A percentile compares a stretch with the other conserved stretches of the same genome.
phyloP scores from a whole-genome alignment of 345 rosid genomes.

The Hibiscus tridactylites region DNA sequence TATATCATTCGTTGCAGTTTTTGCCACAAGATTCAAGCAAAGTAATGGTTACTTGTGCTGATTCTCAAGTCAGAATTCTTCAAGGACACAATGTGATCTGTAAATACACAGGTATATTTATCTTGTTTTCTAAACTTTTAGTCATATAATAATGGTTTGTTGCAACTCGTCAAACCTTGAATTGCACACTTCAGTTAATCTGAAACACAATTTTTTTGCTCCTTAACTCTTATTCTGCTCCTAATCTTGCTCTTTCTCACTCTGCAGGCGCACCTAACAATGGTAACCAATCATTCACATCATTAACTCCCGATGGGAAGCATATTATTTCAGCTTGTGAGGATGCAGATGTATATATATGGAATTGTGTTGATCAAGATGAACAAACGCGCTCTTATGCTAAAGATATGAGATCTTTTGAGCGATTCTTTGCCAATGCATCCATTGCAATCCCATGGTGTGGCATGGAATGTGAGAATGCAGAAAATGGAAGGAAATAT shows the following conservation, averaged over 20 bases:
- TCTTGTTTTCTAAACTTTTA: background rate
- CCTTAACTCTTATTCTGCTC: background rate
- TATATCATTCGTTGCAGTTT: constrained; percentile 34
- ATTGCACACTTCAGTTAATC: background rate
- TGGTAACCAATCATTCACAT: constrained; percentile 58
- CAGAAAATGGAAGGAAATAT: constrained; percentile 21
- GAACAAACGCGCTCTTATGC: constrained; percentile 26
- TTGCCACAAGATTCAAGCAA: constrained; percentile 58
- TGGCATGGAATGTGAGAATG: constrained; percentile 34
- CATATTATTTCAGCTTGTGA: constrained; percentile 78
- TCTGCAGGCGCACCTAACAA: constrained; percentile 40
- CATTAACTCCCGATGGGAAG: constrained; percentile 68
- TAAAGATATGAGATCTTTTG: constrained; percentile 49
- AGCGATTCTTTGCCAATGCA: constrained; percentile 67
- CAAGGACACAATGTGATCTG: constrained; percentile 60
- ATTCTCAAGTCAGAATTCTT: constrained; percentile 78
- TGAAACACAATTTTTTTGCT: background rate
- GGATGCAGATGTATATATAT: constrained; percentile 66
- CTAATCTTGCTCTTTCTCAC: background rate
- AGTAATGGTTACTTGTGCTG: constrained; percentile 82
- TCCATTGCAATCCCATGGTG: constrained; percentile 79
- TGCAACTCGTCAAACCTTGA: background rate
- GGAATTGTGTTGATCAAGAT: constrained; percentile 47
- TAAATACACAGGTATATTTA: constrained; percentile 58
- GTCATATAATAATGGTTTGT: background rate